Base-by-base conservation (phyloP, 2,329 filamentous ascomycete species). In the Hymenoscyphus fraxineus region DNA sequence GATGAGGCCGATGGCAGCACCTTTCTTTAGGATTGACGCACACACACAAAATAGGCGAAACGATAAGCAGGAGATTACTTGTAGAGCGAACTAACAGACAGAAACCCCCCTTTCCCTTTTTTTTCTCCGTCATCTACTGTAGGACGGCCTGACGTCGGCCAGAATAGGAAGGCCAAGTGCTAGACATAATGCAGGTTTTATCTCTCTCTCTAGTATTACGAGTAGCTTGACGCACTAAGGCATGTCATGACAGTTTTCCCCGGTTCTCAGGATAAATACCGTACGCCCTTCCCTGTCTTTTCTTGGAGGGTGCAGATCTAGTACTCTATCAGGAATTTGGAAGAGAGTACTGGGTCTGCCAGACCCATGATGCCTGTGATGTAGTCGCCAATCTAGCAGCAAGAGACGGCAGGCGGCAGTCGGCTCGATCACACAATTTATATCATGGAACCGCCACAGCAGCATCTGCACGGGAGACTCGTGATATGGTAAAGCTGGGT, bases 361-460 rank as follows among this genome's bases (percentile, higher is more conserved):
- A 56, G 60, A 32, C 41, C 51, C 54, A 32, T 19, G 35, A 51
- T 44, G 54, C 19, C 15, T 40, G 61, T 57, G 60, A 12, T 41
- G 54, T 27, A 35, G 54, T 59, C 61, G 61, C 61, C 61, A 63
- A 63, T 63, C 60, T 61, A 61, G 31, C 51, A 58, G 51, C 56
- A 38, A 47, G 55, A 47, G 22, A 41, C 61, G 61, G 61, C 55
- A 2, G 16, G 32, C 61, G 27, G 54, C 55, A 54, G 56, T n/a
- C 39, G 39, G 5, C 38, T 10, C 41, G 39, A 38, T 40, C 38
- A 56, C 22, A 27, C 5, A 31, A 35, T n/a, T 9, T 57, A 31
- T 57, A 38, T 57, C 4, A n/a, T 56, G 27, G 54, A 56, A 56
- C 54, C 27, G 54, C 54, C 54, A 35, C 54, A 22, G 32, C 19